Conservation (phyloP, 2,329 filamentous ascomycete genomes). For the Microsporum audouinii region DNA sequence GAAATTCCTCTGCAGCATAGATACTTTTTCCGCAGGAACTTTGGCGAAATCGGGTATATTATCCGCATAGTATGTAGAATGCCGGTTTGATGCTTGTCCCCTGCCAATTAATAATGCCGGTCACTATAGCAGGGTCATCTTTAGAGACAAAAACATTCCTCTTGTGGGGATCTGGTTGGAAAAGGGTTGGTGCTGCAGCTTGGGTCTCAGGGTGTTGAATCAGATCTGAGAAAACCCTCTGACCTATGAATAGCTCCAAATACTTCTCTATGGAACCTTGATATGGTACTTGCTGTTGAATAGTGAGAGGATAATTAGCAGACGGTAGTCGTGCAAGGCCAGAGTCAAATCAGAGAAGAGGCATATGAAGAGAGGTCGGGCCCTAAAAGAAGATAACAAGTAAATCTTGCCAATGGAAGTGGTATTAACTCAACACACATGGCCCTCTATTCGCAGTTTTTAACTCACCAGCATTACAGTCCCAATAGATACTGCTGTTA, state of each 20-base stretch:
- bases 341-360: conserved; percentile 29
- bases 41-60: conserved; percentile 32
- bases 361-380: conserved; percentile 23
- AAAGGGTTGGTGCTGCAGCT: conserved; percentile 23
- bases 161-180: conserved; percentile 33
- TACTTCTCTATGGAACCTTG: conserved; percentile 28
- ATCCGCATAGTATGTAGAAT: conserved; percentile 16
- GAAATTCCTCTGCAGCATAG: conserved; percentile 7
- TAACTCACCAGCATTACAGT: conserved; percentile 18
- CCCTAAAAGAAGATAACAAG: conserved; percentile 21
- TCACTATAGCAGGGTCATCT: conserved; percentile 24
- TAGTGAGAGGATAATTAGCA: conserved; percentile 4
- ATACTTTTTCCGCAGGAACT: conserved; percentile 18
- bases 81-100: conserved; percentile 16
- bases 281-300: conserved; percentile 22
- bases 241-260: conserved; percentile 22
- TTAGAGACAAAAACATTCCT: conserved; percentile 35
- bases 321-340: conserved; percentile 28
- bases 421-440: conserved; percentile 23
- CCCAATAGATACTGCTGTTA: conserved; percentile 14
- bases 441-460: conserved; percentile 29
- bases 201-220: conserved; percentile 20
- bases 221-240: conserved; percentile 23
- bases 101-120: conserved; percentile 22
- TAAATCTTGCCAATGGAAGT: conserved; percentile 10